These are phyloP conservation scores for Metschnikowia dekortorum DNA, from an alignment of 805 yeast species.

Conservation along the genomic window DNA sequence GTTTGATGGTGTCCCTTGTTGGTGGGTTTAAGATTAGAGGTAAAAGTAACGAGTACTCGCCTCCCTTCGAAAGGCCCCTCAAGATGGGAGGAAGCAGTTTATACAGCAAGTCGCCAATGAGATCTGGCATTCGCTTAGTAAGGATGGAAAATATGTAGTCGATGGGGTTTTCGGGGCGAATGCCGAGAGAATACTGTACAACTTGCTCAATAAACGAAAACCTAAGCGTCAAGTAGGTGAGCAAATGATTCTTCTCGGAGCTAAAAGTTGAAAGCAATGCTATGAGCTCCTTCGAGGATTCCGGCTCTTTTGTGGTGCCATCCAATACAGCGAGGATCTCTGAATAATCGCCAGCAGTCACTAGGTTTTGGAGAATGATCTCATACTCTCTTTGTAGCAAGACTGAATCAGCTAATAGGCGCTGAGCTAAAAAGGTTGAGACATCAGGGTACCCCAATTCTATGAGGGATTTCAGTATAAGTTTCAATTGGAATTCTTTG, in stretches of 20 bases:
- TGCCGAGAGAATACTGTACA: slow-evolving; percentile 1
- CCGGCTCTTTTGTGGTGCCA: background rate
- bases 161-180: background rate
- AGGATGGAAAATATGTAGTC: background rate
- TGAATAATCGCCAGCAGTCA: slow-evolving; percentile 6
- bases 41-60: slow-evolving; percentile 10
- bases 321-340: background rate
- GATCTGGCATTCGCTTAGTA: background rate
- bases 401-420: background rate
- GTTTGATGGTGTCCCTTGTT: background rate
- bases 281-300: background rate
- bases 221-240: slow-evolving; percentile 9
- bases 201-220: slow-evolving; percentile 10
- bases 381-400: slow-evolving; percentile 1
- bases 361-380: slow-evolving; percentile 1
- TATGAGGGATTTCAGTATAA: slow-evolving; percentile 26
- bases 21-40: slow-evolving; percentile 14
- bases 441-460: slow-evolving; percentile 29
- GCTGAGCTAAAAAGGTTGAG: slow-evolving; percentile 18
- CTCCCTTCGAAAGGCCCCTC: slow-evolving; percentile 5
- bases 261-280: background rate
- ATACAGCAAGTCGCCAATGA: background rate
- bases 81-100: background rate
- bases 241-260: slow-evolving; percentile 4
- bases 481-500: slow-evolving; percentile 25